Conservation (phyloP, 345 rosid genomes). For the Garcia nutans region DNA sequence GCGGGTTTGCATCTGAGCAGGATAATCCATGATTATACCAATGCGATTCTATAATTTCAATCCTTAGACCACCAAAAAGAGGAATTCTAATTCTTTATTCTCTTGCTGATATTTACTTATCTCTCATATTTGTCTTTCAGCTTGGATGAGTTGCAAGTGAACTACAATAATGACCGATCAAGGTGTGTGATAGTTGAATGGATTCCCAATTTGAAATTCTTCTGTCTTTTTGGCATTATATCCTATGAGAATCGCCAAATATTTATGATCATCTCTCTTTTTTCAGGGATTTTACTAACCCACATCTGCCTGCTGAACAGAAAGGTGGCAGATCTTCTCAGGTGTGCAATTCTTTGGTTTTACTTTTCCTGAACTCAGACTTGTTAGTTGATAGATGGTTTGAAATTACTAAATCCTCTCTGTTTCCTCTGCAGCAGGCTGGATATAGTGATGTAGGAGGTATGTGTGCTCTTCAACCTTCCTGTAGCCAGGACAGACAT, state of each 20-base stretch:
- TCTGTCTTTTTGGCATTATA: neutral
- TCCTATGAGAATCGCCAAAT: conserved; percentile 9
- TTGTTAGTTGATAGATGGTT: neutral
- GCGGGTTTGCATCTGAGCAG: neutral
- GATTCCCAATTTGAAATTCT: conserved; percentile 12
- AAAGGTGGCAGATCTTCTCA: conserved; percentile 77
- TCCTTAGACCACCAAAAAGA: neutral
- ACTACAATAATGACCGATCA: conserved; percentile 94
- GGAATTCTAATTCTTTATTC: neutral
- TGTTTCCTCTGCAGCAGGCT: conserved; percentile 45
- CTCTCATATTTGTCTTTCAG: conserved; percentile 32
- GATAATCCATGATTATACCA: neutral
- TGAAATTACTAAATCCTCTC: conserved; percentile 17
- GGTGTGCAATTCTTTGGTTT: conserved; percentile 38
- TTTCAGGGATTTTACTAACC: conserved; percentile 90
- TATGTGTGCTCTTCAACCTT: conserved; percentile 42
- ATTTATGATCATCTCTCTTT: conserved; percentile 12
- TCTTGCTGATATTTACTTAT: neutral
- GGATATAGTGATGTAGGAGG: conserved; percentile 87
- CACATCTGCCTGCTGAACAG: conserved; percentile 89
- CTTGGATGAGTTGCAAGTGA: conserved; percentile 97
- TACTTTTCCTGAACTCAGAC: neutral
- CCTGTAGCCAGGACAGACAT: conserved; percentile 42
- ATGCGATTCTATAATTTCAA: neutral
- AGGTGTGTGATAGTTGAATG: conserved; percentile 45